A percentile compares a stretch with the other conserved stretches of the same genome.
These are phyloP conservation scores for Botrytis fragariae DNA, from an alignment of 2,329 filamentous ascomycete species.

Conservation along the genomic window DNA sequence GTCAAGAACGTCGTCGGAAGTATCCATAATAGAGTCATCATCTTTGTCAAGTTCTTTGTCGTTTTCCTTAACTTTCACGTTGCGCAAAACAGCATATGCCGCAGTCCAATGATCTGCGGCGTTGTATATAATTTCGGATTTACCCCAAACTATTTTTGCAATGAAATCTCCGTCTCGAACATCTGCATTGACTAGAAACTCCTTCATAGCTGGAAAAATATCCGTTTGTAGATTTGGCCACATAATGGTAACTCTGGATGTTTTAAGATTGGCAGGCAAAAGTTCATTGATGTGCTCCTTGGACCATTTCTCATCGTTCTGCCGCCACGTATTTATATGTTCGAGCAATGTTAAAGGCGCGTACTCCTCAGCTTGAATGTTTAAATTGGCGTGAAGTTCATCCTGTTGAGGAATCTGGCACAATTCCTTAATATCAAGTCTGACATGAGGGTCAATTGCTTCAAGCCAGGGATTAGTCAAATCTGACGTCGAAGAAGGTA, in stretches of 20 bases:
- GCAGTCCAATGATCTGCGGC: background rate
- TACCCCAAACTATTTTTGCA: background rate
- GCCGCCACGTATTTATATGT: conserved; percentile 4
- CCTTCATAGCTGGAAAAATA: background rate
- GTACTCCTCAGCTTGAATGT: background rate
- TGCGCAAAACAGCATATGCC: conserved; percentile 1
- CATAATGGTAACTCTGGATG: background rate
- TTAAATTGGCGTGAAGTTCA: background rate
- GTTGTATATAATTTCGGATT: background rate
- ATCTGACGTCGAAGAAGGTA: background rate
- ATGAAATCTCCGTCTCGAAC: conserved; percentile 6
- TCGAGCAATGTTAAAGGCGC: background rate
- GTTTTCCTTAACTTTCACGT: background rate
- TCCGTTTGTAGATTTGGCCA: background rate
- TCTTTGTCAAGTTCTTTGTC: background rate
- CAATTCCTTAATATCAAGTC: background rate
- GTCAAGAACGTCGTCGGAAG: background rate
- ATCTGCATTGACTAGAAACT: conserved; percentile 1
- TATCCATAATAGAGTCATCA: conserved; percentile 4
- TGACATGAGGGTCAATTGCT: background rate
- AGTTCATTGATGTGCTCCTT: background rate
- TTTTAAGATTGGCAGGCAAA: background rate
- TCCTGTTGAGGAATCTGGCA: background rate
- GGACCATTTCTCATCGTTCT: background rate
- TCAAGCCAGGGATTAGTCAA: background rate